phyloP scores from a whole-genome alignment of 345 rosid species.

The Rhodomyrtus tomentosa region DNA sequence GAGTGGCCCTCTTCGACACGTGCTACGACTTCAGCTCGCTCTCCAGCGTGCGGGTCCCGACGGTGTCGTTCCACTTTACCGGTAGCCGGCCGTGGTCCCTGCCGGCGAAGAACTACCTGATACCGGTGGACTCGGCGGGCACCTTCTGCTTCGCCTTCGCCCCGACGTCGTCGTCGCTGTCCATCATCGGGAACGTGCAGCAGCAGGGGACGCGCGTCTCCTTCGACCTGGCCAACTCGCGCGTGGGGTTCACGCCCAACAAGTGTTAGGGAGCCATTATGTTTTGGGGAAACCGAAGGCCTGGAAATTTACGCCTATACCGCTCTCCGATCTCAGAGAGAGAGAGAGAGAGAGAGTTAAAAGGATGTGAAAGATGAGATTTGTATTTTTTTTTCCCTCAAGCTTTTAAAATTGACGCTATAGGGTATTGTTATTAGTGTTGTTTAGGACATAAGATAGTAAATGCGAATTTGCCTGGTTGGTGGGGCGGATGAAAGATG shows the following conservation, averaged over 20 bases:
- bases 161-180: conserved; percentile 68
- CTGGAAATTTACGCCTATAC: not conserved
- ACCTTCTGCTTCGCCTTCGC: conserved; percentile 95
- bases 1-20: conserved; percentile 79
- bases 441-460: not conserved
- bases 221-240: conserved; percentile 56
- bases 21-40: conserved; percentile 72
- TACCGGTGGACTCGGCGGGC: conserved; percentile 59
- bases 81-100: conserved; percentile 39
- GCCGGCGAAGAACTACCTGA: conserved; percentile 76
- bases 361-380: not conserved
- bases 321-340: not conserved
- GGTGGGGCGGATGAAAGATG: not conserved
- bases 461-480: not conserved
- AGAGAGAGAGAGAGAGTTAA: too few species aligned
- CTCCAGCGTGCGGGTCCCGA: conserved; percentile 58
- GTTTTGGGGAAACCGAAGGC: not conserved
- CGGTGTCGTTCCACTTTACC: conserved; percentile 56
- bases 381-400: not conserved
- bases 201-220: conserved; percentile 90
- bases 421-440: not conserved
- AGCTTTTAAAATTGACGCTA: not conserved
- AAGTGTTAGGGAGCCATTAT: conserved; percentile 30
- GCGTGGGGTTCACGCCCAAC: conserved; percentile 51
- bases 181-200: conserved; percentile 93